Evolutionary conservation across 2,329 filamentous ascomycete genomes (phyloP).

Genomic region (Gnomoniopsis sp.): DNA sequence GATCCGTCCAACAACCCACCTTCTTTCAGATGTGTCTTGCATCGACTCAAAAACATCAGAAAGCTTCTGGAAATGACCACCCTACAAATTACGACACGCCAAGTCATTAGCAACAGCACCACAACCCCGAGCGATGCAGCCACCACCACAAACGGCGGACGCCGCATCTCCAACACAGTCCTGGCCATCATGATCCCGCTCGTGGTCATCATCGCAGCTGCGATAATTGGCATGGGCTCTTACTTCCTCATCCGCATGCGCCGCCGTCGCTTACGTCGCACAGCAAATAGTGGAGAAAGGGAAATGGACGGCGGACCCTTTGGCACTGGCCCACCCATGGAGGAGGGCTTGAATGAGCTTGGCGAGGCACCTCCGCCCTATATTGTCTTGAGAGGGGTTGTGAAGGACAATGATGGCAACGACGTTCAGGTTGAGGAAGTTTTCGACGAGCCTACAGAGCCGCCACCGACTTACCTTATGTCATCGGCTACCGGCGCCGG

Average conservation of each 20-base stretch:
- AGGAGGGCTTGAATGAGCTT: constrained; percentile 25
- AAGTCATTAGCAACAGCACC: neutral
- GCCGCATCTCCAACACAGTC: neutral
- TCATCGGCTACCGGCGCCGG: neutral
- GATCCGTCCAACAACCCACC: too few relatives aligned
- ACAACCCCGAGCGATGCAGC: neutral
- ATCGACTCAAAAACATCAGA: neutral
- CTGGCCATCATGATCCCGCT: constrained; percentile 14
- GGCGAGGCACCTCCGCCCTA: constrained; percentile 27
- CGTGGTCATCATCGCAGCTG: constrained; percentile 1
- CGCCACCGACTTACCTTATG: neutral
- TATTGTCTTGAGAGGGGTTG: constrained; percentile 2
- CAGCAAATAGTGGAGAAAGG: neutral
- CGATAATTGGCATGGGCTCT: neutral
- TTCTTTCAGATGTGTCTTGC: too few relatives aligned
- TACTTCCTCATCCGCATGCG: neutral
- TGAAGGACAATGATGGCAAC: neutral
- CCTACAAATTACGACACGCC: neutral
- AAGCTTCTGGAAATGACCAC: neutral
- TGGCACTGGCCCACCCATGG: neutral
- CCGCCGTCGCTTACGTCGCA: neutral
- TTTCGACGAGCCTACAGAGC: neutral
- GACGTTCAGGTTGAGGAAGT: neutral
- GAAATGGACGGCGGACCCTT: neutral
- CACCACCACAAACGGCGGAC: neutral